Conservation (phyloP, 2,329 filamentous ascomycete species). For the Pyrenophora graminea region DNA sequence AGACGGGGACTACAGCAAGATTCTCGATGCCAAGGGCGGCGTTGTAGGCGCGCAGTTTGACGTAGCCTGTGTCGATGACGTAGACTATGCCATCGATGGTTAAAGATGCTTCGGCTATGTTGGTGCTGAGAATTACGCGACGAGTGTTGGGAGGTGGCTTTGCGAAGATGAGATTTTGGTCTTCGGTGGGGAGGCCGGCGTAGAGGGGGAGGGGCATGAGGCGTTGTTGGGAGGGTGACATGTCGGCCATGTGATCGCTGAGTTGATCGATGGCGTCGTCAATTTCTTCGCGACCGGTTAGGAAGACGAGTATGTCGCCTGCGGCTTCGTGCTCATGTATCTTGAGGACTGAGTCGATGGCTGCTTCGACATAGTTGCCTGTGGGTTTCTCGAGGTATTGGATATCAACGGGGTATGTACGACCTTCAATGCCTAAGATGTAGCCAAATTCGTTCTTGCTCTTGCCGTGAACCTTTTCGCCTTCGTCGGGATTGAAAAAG, state of each 20-base stretch:
- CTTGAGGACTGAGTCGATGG: conserved; percentile 80
- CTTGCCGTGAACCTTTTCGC: conserved; percentile 42
- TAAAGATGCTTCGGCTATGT: conserved; percentile 94
- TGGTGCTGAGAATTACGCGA: conserved; percentile 92
- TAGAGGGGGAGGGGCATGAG: conserved; percentile 81
- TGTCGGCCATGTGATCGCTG: conserved; percentile 68
- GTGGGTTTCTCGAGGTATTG: conserved; percentile 77
- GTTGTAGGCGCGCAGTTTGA: conserved; percentile 86
- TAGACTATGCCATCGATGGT: conserved; percentile 91
- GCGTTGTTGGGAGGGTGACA: conserved; percentile 62
- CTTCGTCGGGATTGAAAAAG: conserved; percentile 68
- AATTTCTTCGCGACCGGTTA: conserved; percentile 93
- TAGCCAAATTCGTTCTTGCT: conserved; percentile 54
- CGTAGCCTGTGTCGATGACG: conserved; percentile 88
- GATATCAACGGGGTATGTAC: conserved; percentile 85
- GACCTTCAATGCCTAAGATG: conserved; percentile 84
- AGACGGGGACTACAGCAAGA: conserved; percentile 78
- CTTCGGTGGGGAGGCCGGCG: conserved; percentile 83
- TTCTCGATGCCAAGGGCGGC: conserved; percentile 85
- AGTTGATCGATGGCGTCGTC: conserved; percentile 80
- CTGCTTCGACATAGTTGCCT: conserved; percentile 84
- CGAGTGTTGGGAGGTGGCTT: conserved; percentile 77
- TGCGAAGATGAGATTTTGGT: conserved; percentile 96
- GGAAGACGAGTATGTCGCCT: conserved; percentile 87
- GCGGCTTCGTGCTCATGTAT: conserved; percentile 80